Evolutionary conservation across 2,329 filamentous ascomycete genomes (phyloP).

Genomic region (Grosmannia huntii): DNA sequence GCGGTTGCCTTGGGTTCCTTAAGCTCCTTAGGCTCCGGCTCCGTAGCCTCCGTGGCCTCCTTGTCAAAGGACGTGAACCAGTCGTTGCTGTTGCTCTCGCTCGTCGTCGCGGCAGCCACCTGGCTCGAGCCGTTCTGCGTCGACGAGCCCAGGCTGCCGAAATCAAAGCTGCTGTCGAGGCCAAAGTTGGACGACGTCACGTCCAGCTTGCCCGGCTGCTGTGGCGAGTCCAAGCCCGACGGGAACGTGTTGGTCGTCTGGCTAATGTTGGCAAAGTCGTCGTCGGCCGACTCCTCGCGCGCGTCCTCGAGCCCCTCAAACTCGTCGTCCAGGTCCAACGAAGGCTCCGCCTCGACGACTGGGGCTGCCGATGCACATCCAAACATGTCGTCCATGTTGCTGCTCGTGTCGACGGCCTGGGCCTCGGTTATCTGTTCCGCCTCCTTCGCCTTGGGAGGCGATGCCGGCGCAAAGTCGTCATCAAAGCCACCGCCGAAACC

Average conservation of each 20-base stretch:
- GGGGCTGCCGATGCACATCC: not conserved
- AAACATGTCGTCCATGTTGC: not conserved
- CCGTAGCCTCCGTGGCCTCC: not conserved
- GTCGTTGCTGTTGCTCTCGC: conserved; percentile 47
- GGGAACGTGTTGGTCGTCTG: conserved; percentile 69
- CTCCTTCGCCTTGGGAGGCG: conserved; percentile 26
- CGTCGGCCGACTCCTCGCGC: conserved; percentile 65
- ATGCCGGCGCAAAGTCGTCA: conserved; percentile 80
- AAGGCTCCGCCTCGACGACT: not conserved
- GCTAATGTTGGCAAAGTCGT: conserved; percentile 66
- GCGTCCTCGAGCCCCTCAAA: conserved; percentile 77
- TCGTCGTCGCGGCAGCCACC: conserved; percentile 12
- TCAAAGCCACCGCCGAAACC: conserved; percentile 61
- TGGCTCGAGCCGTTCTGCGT: conserved; percentile 24
- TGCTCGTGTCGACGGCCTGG: not conserved
- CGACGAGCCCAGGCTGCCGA: conserved; percentile 31
- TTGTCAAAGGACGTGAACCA: conserved; percentile 36
- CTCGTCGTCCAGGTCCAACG: conserved; percentile 59
- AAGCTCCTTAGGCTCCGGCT: conserved; percentile 7
- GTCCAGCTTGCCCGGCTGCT: conserved; percentile 35
- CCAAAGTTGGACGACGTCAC: conserved; percentile 24
- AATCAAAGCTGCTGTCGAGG: conserved; percentile 46
- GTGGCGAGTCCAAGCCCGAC: conserved; percentile 63
- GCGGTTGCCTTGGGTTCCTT: conserved; percentile 14
- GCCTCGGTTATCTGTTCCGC: not conserved